Conservation (phyloP, 2,329 filamentous ascomycete genomes). For the Colletotrichum navitas region DNA sequence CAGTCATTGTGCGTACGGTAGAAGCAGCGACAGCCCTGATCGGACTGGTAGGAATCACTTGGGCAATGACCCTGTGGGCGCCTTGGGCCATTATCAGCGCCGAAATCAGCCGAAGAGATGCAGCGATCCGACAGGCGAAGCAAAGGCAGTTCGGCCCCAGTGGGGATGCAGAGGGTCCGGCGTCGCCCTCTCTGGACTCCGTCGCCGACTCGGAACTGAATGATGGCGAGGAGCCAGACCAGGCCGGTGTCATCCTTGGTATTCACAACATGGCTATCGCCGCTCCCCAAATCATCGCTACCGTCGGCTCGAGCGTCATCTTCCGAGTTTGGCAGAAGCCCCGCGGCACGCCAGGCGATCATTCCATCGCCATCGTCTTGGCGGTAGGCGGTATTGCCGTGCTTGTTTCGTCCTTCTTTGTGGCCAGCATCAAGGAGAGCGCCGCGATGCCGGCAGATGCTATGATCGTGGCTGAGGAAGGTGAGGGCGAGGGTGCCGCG, state of each 20-base stretch:
- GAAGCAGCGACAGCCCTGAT: conserved; percentile 81
- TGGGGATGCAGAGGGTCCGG: conserved; percentile 29
- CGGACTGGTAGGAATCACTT: conserved; percentile 86
- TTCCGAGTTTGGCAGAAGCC: conserved; percentile 91
- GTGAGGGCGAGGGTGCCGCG: conserved; percentile 47
- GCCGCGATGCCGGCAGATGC: conserved; percentile 53
- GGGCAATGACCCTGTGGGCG: conserved; percentile 94
- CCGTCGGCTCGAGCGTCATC: conserved; percentile 83
- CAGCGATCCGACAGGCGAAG: conserved; percentile 59
- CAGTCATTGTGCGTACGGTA: conserved; percentile 81
- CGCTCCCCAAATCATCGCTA: conserved; percentile 91
- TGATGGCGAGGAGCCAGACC: conserved; percentile 73
- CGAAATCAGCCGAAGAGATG: conserved; percentile 87
- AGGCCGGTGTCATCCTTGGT: conserved; percentile 90
- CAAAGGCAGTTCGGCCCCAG: conserved; percentile 44
- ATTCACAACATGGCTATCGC: conserved; percentile 97
- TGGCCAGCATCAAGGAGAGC: conserved; percentile 75
- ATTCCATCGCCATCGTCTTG: conserved; percentile 88
- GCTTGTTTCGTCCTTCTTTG: conserved; percentile 80
- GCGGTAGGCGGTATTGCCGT: conserved; percentile 86
- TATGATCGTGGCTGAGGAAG: conserved; percentile 59
- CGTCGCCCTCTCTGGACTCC: conserved; percentile 33
- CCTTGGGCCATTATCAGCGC: conserved; percentile 95
- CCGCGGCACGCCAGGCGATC: conserved; percentile 84
- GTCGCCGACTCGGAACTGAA: conserved; percentile 31